Evolutionary conservation across 768 basidiomycete genomes (phyloP), one percentile per base, ranked within the genome.

Genomic region (Sporobolomyces pararoseus): DNA sequence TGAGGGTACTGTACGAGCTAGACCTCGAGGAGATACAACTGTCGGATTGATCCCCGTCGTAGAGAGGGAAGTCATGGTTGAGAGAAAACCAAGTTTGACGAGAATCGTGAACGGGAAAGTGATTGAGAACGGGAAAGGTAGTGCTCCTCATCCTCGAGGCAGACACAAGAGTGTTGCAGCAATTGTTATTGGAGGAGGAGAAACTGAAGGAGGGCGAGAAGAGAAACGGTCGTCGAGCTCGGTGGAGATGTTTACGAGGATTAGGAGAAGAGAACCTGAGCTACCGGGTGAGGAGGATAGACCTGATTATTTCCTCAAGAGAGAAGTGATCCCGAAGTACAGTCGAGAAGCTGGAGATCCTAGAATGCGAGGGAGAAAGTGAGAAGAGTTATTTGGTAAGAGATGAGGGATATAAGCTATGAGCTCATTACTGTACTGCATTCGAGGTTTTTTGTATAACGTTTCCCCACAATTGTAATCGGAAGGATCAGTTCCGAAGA

Each of bases 211-310:
- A 17, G 9, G n/a, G n/a, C n/a, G n/a, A n/a, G n/a, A n/a, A n/a
- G 39, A 42, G 9, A 9, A 17, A 42, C 9, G 39, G 39, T 42
- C 39, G 39, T 42, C n/a, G n/a, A 42, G 39, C 39, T 53, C 53
- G 53, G 32, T 12, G 13, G 53, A 19, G 31, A 14, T 27, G 53
- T n/a, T n/a, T n/a, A 35, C 53, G 50, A 51, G 50, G 25, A 51
- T 27, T 35, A 31, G 49, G 17, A 47, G 44, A 52, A n/a, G 10
- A 27, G 52, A 68, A 31, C 59, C 62, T 1, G 53, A 54, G 16
- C 49, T 35, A 29, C 62, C 68, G 9, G 47, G 62, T 4, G 68
- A 70, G 51, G 68, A 70, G 29, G 68, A 70, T 47, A 44, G 59
- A 13, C 37, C 37, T 6, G 64, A 47, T 29, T 70, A 39, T 29